A percentile compares a stretch with the other conserved stretches of the same genome.
These are phyloP conservation scores for Pythium diclinum DNA, from an alignment of 352 stramenopile genomes.

Conservation along the genomic window DNA sequence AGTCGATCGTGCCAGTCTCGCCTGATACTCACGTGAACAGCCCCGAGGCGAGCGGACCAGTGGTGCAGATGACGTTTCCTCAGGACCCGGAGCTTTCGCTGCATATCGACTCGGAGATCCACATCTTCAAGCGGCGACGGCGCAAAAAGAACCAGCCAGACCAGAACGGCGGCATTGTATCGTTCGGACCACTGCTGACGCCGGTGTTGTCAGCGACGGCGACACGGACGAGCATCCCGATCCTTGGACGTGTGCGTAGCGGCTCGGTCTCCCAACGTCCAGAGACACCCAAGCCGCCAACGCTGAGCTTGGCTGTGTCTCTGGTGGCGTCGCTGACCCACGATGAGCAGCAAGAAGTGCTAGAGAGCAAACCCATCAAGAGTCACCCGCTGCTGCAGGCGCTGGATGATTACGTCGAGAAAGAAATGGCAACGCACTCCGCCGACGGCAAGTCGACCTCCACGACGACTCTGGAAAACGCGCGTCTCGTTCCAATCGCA, in stretches of 20 bases:
- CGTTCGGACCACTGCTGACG: slow-evolving; percentile 2
- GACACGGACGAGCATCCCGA: slow-evolving; percentile 1
- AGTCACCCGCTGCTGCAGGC: slow-evolving; percentile 61
- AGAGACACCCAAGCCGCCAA: slow-evolving; percentile 27
- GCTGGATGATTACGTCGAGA: slow-evolving; percentile 60
- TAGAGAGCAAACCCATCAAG: slow-evolving; percentile 60
- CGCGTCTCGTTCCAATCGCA: slow-evolving; percentile 7
- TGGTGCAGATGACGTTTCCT: slow-evolving; percentile 61
- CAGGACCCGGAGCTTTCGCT: slow-evolving; percentile 38
- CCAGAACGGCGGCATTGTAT: not conserved
- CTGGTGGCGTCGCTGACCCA: slow-evolving; percentile 70
- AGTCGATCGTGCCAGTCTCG: slow-evolving; percentile 55
- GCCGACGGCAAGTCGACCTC: not conserved
- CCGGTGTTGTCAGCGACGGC: not conserved
- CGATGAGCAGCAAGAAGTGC: slow-evolving; percentile 62
- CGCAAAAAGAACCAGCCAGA: slow-evolving; percentile 22
- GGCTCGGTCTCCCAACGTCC: slow-evolving; percentile 3
- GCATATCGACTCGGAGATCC: slow-evolving; percentile 43
- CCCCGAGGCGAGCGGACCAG: slow-evolving; percentile 38
- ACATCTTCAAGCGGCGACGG: slow-evolving; percentile 59
- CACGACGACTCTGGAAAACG: not conserved
- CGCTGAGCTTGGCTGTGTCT: slow-evolving; percentile 61
- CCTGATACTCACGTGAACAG: slow-evolving; percentile 74
- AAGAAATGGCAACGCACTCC: slow-evolving; percentile 29
- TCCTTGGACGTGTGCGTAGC: slow-evolving; percentile 4